Base-by-base conservation (phyloP, 2,329 filamentous ascomycete genomes). In the Coniella lustricola region DNA sequence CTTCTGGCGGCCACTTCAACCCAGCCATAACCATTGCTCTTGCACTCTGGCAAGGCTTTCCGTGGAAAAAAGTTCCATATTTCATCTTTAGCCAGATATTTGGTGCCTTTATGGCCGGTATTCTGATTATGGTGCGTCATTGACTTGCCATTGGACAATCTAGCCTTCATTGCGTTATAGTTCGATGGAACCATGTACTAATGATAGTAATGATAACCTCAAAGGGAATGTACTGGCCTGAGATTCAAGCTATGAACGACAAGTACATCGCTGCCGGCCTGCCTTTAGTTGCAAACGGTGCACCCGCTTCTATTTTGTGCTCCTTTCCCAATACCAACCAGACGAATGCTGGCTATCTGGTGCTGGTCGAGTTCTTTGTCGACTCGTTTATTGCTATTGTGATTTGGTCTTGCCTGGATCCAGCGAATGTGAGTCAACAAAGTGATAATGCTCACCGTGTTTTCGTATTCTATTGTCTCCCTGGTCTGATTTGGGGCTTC, bases 361-460 rank as follows among this genome's bases (percentile, higher is more conserved):
- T 82, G 62, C 59, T 79, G 45, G 74, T 74, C 50, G 78, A 82
- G 57, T 81, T 77, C 59, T 79, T 82, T 55, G 76, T 77, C 22
- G 73, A 77, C 57, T 66, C 62, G 48, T 79, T 79, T 61, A 74
- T 81, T 48, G 73, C 70, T 22, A 66, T 81, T 49, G 63, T 79
- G 13, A 79, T 81, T 59, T 81, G 77, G 76, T 69, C 76, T 7
- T 67, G 66, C 39, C 66, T 80, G 29, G 78, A 82, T 59, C 75
- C 75, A 0, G 74, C 76, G 10, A 81, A 81, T 59, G 45, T 51
- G n/a, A n/a, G n/a, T n/a, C n/a, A n/a, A n/a, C n/a, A n/a, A n/a
- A n/a, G n/a, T n/a, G n/a, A n/a, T n/a, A n/a, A n/a, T n/a, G n/a
- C n/a, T n/a, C n/a, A n/a, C n/a, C n/a, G n/a, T n/a, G n/a, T n/a